Conservation (phyloP, 805 yeast genomes). For the Starmerella ratchasimensis region DNA sequence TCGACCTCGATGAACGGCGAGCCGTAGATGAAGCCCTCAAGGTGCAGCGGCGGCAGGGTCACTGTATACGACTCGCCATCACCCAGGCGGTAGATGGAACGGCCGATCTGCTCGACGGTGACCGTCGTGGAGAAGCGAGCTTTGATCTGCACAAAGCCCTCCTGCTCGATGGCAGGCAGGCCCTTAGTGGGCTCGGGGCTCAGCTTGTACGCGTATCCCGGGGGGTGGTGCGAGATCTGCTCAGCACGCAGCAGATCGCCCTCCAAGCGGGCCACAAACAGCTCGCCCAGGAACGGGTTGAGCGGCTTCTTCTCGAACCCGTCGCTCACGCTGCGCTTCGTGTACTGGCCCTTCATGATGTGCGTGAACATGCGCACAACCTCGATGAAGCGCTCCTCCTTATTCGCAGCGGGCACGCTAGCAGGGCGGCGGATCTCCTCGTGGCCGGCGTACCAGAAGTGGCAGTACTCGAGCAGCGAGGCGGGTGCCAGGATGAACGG, state of each 20-base stretch:
- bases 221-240: slow-evolving; percentile 97
- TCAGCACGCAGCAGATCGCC: slow-evolving; percentile 73
- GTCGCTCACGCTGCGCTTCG: slow-evolving; percentile 77
- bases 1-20: slow-evolving; percentile 92
- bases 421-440: slow-evolving; percentile 65
- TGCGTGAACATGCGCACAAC: slow-evolving; percentile 87
- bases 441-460: slow-evolving; percentile 92
- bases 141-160: slow-evolving; percentile 83
- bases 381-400: slow-evolving; percentile 55
- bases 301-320: slow-evolving; percentile 97
- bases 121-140: slow-evolving; percentile 72
- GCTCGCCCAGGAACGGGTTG: slow-evolving; percentile 91
- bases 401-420: slow-evolving; percentile 27
- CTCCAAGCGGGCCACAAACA: slow-evolving; percentile 86
- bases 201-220: slow-evolving; percentile 84
- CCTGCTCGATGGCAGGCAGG: slow-evolving; percentile 48
- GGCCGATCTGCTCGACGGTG: slow-evolving; percentile 84
- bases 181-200: slow-evolving; percentile 39
- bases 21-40: slow-evolving; percentile 83
- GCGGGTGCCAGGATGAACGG: slow-evolving; percentile 89
- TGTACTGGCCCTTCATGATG: slow-evolving; percentile 83
- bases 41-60: slow-evolving; percentile 88
- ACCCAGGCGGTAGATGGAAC: slow-evolving; percentile 49
- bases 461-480: slow-evolving; percentile 80
- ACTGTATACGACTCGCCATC: slow-evolving; percentile 56